Base-by-base conservation (phyloP, 208 protist species). In the Acanthamoeba culbertsoni region DNA sequence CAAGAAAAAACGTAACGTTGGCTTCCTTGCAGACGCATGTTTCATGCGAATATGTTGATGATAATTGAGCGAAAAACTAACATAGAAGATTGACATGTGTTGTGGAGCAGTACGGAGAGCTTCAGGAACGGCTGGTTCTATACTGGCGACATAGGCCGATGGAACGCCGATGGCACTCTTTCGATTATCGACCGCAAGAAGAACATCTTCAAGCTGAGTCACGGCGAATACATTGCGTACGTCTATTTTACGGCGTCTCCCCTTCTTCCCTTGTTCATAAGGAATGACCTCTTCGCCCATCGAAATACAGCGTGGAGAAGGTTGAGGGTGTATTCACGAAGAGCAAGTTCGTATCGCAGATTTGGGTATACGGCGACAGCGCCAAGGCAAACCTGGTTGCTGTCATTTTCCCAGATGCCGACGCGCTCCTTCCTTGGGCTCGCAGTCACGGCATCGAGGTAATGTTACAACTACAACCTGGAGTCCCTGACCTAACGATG, bases 181-280 rank as follows among this genome's bases (percentile, higher is more conserved):
- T 65, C 63, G n/a, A 97, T 98, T 91, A 98, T 98, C 92, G 98
- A 98, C 93, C 91, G 98, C 68, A 96, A 96, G 59, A 98, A 98
- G 90, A 96, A 98, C 89, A 96, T 98, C 26, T 98, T 98, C 89
- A 98, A 98, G 93, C 91, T 98, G n/a, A 93, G 97, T 8, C 97
- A 98, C 77, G 97, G 97, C 40, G 96, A 98, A 92, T 98, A 97
- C 84, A 65, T 98, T 31, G 95, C 96, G 18, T 89, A 89, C 42
- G 75, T 43, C 48, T 46, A 20, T 26, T 35, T 26, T 59, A 3
- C 18, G 12, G 23, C 37, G 18, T 68, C 28, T 33, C 28, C 37
- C 59, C 48, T 18, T 18, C 48, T 18, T 55, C 18, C 48, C 55
- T 62, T n/a, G 5, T 6, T 26, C 23, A 28, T 26, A n/a, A 62